Conservation (phyloP, 1,284 basidiomycete genomes). For the Cutaneotrichosporon sp. region DNA sequence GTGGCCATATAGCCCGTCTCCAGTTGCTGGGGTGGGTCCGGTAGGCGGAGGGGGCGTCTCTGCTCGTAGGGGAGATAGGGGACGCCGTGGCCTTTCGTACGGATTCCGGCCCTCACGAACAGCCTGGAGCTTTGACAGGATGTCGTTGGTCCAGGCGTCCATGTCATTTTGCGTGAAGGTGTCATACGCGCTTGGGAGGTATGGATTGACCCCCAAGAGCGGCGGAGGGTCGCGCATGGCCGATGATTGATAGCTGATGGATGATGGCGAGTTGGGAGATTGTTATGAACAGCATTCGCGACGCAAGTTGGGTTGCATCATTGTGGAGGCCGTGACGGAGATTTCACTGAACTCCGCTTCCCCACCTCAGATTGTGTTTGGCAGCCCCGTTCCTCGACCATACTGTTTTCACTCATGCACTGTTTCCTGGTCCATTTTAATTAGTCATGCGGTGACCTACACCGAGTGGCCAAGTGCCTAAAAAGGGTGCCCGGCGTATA, state of each 20-base stretch:
- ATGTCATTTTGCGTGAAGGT: conserved; percentile 20
- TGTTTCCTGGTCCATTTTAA: too few species aligned
- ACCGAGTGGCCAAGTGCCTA: too few species aligned
- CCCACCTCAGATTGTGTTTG: too few species aligned
- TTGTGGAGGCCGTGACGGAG: background rate
- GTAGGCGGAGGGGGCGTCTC: background rate
- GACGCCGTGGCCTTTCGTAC: conserved; percentile 12
- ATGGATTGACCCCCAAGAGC: background rate
- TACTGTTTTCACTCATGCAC: too few species aligned
- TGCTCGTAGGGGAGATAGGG: conserved; percentile 4
- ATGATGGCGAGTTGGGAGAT: background rate
- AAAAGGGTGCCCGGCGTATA: too few species aligned
- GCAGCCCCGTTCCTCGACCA: too few species aligned
- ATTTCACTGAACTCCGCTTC: background rate
- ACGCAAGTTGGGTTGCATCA: background rate
- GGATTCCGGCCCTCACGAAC: conserved; percentile 13
- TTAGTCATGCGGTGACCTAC: too few species aligned
- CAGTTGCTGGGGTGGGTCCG: background rate
- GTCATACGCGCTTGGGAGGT: conserved; percentile 24
- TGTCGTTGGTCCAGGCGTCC: conserved; percentile 30
- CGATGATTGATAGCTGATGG: too few species aligned
- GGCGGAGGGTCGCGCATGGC: background rate
- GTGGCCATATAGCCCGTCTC: background rate
- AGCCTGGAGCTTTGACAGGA: conserved; percentile 30
- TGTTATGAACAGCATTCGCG: background rate